Evolutionary conservation across 257 asterid genomes (phyloP), one percentile per base, ranked within the genome.

Genomic region (Rhazya stricta): DNA sequence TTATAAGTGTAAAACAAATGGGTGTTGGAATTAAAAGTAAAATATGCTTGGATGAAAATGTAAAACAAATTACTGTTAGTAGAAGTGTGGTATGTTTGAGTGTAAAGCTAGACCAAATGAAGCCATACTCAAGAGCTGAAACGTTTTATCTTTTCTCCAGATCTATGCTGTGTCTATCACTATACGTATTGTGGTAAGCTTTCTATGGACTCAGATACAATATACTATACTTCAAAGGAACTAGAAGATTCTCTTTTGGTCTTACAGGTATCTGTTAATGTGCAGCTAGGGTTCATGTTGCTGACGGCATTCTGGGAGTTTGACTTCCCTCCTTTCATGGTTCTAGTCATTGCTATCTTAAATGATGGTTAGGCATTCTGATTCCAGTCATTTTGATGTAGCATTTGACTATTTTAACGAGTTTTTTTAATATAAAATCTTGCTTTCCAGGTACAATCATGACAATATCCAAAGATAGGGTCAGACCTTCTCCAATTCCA

Each of bases 391-490:
- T 3, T 48, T 46, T 37, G 25, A 39, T 8, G 34, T 29, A 19
- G 9, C 21, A 43, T 42, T 62, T 43, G 4, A n/a, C 23, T 19
- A 29, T 37, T 41, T 25, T 21, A 69, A 18, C 15, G 10, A 16
- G 9, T 41, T 37, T 21, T 29, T 63, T 63, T 63, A 29, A 58
- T 19, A 41, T 19, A 34, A 41, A 34, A 42, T 23, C 23, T 71
- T 7, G 36, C 0, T 74, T 12, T 54, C 69, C 73, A 84, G 85
- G 85, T 51, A 81, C 87, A 68, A 81, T 84, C 21, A 84, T 81
- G 87, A 84, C 87, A 15, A 81, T 81, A 32, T 84, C 85, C 12
- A 84, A 84, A 77, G 87, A 84, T 57, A 84, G 83, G 78, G 83
- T 84, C 57, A 84, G 78, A 39, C 87, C 85, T 51, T 84, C 87